Percentiles rank a stretch among this genome's conserved stretches.
phyloP scores from a whole-genome alignment of 2,329 filamentous ascomycete species.

The Seiridium cupressi region DNA sequence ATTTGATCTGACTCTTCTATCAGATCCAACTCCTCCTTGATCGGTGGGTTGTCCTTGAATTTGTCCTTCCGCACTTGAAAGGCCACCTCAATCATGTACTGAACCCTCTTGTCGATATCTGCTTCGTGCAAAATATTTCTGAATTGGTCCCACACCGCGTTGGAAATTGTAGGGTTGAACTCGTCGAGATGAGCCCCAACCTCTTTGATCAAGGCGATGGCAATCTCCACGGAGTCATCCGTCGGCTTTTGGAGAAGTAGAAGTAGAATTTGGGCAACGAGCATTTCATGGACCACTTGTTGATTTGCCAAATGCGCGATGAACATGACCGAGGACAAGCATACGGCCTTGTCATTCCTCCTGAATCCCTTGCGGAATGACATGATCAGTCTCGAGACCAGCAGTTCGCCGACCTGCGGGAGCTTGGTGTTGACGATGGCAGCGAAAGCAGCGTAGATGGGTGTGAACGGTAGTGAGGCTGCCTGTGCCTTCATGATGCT shows the following conservation, averaged over 20 bases:
- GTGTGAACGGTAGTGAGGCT: slow-evolving; percentile 90
- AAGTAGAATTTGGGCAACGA: slow-evolving; percentile 88
- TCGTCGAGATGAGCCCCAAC: slow-evolving; percentile 93
- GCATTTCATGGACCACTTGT: slow-evolving; percentile 90
- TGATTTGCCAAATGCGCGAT: slow-evolving; percentile 94
- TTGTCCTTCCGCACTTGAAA: slow-evolving; percentile 96
- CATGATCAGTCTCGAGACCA: slow-evolving; percentile 80
- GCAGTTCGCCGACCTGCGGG: slow-evolving; percentile 87
- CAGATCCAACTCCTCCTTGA: slow-evolving; percentile 90
- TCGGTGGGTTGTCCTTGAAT: slow-evolving; percentile 89
- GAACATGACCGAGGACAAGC: slow-evolving; percentile 88
- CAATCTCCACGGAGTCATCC: slow-evolving; percentile 96
- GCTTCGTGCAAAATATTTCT: slow-evolving; percentile 93
- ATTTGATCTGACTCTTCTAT: slow-evolving; percentile 99
- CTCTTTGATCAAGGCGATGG: slow-evolving; percentile 87
- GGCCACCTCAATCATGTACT: slow-evolving; percentile 98
- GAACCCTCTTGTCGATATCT: slow-evolving; percentile 95
- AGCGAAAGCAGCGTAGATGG: slow-evolving; percentile 93
- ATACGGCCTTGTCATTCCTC: slow-evolving; percentile 95
- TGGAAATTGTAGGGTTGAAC: slow-evolving; percentile 85
- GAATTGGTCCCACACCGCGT: slow-evolving; percentile 94
- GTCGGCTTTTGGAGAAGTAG: slow-evolving; percentile 94
- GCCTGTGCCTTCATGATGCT: slow-evolving; percentile 99
- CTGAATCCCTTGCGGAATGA: slow-evolving; percentile 96
- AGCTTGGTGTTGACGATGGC: slow-evolving; percentile 98